These are phyloP conservation scores for Trichophyton rubrum DNA, from an alignment of 2,329 filamentous ascomycete genomes.

Conservation along the genomic window DNA sequence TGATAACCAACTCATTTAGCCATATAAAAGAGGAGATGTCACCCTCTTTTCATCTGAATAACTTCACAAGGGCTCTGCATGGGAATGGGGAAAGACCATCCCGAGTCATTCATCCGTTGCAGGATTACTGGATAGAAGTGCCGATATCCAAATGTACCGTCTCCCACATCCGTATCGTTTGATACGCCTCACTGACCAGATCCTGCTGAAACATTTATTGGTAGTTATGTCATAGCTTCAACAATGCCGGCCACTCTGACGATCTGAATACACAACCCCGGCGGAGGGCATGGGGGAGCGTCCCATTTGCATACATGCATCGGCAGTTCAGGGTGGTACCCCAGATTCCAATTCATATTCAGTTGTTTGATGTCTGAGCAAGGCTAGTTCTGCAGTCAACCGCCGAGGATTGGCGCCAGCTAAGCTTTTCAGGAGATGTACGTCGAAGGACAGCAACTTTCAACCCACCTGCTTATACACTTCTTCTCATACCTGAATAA, in stretches of 20 bases:
- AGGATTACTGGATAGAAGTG: no score
- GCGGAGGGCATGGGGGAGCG: background rate
- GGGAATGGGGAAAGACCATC: no score
- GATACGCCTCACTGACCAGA: background rate
- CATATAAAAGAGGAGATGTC: no score
- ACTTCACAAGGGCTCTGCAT: no score
- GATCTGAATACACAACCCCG: background rate
- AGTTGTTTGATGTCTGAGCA: background rate
- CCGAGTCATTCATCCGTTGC: no score
- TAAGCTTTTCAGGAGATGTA: background rate
- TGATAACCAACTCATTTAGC: no score
- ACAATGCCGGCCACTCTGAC: background rate
- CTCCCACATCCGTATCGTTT: background rate
- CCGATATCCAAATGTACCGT: background rate
- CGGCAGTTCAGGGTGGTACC: background rate
- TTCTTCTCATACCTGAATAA: background rate
- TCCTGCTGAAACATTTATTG: background rate
- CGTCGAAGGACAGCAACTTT: background rate
- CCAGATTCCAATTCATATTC: background rate
- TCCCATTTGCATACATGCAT: no score
- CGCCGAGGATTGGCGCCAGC: background rate
- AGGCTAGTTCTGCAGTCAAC: background rate
- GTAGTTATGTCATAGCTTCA: background rate
- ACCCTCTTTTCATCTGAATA: no score
- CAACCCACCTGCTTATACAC: background rate